Evolutionary conservation across 177 flowering plant species (phyloP).

Genomic region (Telopea speciosissima): DNA sequence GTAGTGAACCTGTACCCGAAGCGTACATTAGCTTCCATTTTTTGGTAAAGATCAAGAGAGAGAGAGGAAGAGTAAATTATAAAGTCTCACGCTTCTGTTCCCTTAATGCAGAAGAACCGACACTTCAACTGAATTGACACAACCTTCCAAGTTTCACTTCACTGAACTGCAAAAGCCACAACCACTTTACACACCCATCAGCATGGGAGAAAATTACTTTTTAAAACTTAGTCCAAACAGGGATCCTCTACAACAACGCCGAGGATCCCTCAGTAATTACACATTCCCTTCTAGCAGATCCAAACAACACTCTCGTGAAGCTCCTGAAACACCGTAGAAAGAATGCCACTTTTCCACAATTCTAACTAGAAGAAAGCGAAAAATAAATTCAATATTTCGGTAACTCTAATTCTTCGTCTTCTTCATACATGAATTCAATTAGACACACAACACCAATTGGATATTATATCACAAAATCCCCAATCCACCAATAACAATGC

Average conservation of each 20-base stretch:
- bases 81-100: background rate
- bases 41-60: no score
- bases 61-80: background rate
- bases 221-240: slow-evolving; percentile 17
- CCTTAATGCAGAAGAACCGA: background rate
- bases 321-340: background rate
- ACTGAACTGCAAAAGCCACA: background rate
- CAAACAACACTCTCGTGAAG: slow-evolving; percentile 8
- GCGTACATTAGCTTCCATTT: no score
- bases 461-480: no score
- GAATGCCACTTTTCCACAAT: background rate
- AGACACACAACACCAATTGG: no score
- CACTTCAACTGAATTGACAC: background rate
- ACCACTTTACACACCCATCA: slow-evolving; percentile 4
- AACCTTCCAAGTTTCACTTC: background rate
- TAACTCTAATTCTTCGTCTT: background rate
- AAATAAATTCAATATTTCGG: background rate
- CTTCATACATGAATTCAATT: no score
- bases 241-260: slow-evolving; percentile 55
- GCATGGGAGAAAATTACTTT: no score
- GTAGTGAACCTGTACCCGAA: slow-evolving; percentile 16
- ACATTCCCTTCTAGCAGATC: slow-evolving; percentile 34
- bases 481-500: no score
- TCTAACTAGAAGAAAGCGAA: slow-evolving; percentile 1
- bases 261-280: slow-evolving; percentile 43